These are phyloP conservation scores for Triangularia verruculosa DNA, from an alignment of 2,329 filamentous ascomycete species.

Conservation along the genomic window DNA sequence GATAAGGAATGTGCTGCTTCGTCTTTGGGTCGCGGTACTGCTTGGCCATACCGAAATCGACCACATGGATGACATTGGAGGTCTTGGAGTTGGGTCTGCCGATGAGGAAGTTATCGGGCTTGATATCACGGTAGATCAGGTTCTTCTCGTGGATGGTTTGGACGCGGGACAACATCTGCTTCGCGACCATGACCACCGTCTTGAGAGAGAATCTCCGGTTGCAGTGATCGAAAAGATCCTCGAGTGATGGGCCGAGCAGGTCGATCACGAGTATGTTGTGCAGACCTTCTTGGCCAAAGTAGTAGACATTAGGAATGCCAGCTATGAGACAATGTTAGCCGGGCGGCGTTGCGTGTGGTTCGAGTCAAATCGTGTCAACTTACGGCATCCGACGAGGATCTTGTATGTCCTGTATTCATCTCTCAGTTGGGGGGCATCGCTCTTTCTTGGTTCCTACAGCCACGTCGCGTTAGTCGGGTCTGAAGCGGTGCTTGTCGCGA, in stretches of 20 bases:
- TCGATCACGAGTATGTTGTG: slow-evolving; percentile 99
- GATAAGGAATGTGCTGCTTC: slow-evolving; percentile 97
- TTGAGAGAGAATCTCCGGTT: slow-evolving; percentile 93
- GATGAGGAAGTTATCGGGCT: slow-evolving; percentile 98
- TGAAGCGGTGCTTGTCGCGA: slow-evolving; percentile 4
- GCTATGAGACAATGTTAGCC: slow-evolving; percentile 51
- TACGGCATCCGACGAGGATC: slow-evolving; percentile 97
- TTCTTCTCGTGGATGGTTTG: slow-evolving; percentile 98
- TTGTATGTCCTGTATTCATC: slow-evolving; percentile 99
- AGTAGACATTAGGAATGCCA: slow-evolving; percentile 98
- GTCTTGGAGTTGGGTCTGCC: slow-evolving; percentile 87
- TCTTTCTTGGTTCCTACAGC: slow-evolving; percentile 88
- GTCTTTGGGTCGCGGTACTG: slow-evolving; percentile 98
- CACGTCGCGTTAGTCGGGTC: slow-evolving; percentile 10
- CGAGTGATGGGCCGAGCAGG: slow-evolving; percentile 87
- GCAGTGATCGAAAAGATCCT: slow-evolving; percentile 97
- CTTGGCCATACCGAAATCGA: slow-evolving; percentile 99
- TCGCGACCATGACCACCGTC: slow-evolving; percentile 98
- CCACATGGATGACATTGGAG: slow-evolving; percentile 97
- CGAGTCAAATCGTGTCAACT: slow-evolving; percentile 45
- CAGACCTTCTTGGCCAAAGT: slow-evolving; percentile 96
- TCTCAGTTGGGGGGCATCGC: slow-evolving; percentile 93
- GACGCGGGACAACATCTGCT: slow-evolving; percentile 97
- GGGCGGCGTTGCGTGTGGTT: background rate
- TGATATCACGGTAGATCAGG: slow-evolving; percentile 98